phyloP scores from a whole-genome alignment of 345 rosid genomes.

The Gossypium turneri region DNA sequence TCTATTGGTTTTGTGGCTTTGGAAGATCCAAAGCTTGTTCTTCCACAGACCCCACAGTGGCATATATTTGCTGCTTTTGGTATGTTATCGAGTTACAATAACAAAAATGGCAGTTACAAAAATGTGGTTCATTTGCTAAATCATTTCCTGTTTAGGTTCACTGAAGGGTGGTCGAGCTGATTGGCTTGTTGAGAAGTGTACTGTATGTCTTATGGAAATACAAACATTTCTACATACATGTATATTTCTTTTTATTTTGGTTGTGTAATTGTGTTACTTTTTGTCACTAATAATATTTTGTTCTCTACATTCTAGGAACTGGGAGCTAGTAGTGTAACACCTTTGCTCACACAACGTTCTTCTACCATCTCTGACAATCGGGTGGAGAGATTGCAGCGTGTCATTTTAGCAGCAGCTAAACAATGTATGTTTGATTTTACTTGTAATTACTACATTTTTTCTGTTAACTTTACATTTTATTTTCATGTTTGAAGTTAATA shows the following conservation, averaged over 20 bases:
- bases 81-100: constrained; percentile 26
- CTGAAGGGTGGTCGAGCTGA: constrained; percentile 94
- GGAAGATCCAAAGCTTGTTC: constrained; percentile 49
- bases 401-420: constrained; percentile 79
- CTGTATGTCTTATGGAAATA: constrained; percentile 39
- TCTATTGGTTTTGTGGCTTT: constrained; percentile 64
- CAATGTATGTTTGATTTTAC: constrained; percentile 44
- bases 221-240: neutral
- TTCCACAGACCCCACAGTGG: constrained; percentile 59
- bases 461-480: neutral
- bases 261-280: neutral
- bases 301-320: constrained; percentile 49
- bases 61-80: constrained; percentile 90
- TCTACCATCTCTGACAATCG: constrained; percentile 70
- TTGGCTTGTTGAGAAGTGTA: constrained; percentile 95
- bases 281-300: constrained; percentile 8
- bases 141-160: constrained; percentile 46
- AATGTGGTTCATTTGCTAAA: neutral
- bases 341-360: constrained; percentile 73
- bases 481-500: neutral
- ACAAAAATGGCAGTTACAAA: neutral
- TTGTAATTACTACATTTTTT: neutral
- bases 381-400: constrained; percentile 41
- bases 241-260: neutral
- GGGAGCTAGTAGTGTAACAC: constrained; percentile 82